Percentiles rank a stretch among this genome's conserved stretches.
These are phyloP conservation scores for Pythium chondricola DNA, from an alignment of 352 stramenopile species.

Conservation along the genomic window DNA sequence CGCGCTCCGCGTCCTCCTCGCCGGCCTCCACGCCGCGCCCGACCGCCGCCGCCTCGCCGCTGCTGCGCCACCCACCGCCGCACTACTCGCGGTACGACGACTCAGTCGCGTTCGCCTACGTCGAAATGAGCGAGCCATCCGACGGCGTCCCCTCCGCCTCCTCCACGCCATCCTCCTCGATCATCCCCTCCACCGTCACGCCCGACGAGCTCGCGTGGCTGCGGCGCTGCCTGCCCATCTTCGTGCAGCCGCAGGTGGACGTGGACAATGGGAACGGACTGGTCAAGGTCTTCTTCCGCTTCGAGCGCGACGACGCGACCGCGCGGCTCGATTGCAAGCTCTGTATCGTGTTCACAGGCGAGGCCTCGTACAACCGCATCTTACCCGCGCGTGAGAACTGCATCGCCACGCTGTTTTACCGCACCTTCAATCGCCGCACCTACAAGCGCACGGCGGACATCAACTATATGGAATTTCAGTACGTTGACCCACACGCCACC, in stretches of 20 bases:
- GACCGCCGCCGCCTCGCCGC: not conserved
- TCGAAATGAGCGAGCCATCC: conserved; percentile 35
- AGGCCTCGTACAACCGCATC: conserved; percentile 82
- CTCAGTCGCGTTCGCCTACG: conserved; percentile 28
- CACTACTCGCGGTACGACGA: conserved; percentile 7
- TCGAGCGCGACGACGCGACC: conserved; percentile 53
- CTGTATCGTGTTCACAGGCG: conserved; percentile 74
- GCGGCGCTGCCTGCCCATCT: conserved; percentile 71
- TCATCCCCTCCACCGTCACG: conserved; percentile 8
- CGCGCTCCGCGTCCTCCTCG: conserved; percentile 18
- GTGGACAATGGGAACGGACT: conserved; percentile 77
- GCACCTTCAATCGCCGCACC: conserved; percentile 78
- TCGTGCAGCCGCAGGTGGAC: conserved; percentile 80
- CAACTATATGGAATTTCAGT: conserved; percentile 86
- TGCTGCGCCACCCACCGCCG: conserved; percentile 1
- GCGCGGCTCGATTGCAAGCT: conserved; percentile 63
- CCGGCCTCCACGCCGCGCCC: conserved; percentile 6
- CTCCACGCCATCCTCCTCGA: conserved; percentile 2
- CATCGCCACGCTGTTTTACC: conserved; percentile 72
- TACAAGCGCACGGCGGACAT: conserved; percentile 88
- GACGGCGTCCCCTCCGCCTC: conserved; percentile 10
- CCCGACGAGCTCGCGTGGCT: conserved; percentile 66
- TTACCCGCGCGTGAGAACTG: conserved; percentile 67
- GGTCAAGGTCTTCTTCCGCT: conserved; percentile 78
- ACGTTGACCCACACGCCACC: too few relatives aligned